Percentiles rank a stretch among this genome's conserved stretches.
Evolutionary conservation across 176 grass and related monocot species (phyloP).

Genomic region (Aegilops umbellulata): DNA sequence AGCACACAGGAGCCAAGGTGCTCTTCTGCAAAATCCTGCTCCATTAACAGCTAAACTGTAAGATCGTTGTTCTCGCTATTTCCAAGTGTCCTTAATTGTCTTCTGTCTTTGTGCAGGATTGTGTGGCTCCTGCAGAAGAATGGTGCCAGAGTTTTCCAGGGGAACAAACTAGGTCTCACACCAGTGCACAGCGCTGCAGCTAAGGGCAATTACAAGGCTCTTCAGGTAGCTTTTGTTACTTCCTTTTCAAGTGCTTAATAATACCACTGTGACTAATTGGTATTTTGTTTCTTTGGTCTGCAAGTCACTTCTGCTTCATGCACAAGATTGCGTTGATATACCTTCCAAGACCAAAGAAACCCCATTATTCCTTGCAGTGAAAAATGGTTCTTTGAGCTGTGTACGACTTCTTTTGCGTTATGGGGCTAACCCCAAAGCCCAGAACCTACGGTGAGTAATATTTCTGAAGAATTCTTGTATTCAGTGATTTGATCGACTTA

Average conservation of each 20-base stretch:
- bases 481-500: constrained; percentile 1
- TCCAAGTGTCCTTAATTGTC: background rate
- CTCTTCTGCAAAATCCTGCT: background rate
- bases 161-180: constrained; percentile 60
- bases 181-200: constrained; percentile 54
- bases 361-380: constrained; percentile 59
- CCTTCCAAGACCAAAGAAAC: constrained; percentile 72
- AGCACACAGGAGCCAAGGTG: constrained; percentile 56
- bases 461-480: background rate
- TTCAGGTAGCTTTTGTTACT: constrained; percentile 44
- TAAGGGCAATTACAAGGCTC: constrained; percentile 65
- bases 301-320: constrained; percentile 55
- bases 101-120: constrained; percentile 34
- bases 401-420: constrained; percentile 52
- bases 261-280: constrained; percentile 17
- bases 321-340: constrained; percentile 55
- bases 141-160: constrained; percentile 56
- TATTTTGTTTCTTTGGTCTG: constrained; percentile 30
- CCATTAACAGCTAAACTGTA: background rate
- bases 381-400: constrained; percentile 46
- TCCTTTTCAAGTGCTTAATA: background rate
- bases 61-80: background rate
- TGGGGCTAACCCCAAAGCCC: constrained; percentile 49
- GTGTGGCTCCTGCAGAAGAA: constrained; percentile 56
- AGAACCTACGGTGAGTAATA: constrained; percentile 50